Evolutionary conservation across 148 eudicot genomes (phyloP).

Genomic region (Spergularia marina): DNA sequence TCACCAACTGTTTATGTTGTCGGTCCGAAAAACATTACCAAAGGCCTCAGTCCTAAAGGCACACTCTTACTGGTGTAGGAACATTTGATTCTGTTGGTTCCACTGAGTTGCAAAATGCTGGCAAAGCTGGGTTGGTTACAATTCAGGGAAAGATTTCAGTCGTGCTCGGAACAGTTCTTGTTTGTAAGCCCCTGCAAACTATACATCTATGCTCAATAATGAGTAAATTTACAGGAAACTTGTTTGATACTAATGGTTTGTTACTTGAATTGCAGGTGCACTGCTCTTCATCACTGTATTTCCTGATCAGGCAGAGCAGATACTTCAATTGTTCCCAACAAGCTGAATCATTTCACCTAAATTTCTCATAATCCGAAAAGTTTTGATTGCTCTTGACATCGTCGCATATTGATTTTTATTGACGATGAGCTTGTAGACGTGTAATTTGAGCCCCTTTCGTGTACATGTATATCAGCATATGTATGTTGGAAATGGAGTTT

Average conservation of each 20-base stretch:
- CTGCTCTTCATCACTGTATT: constrained; percentile 67
- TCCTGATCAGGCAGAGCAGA: constrained; percentile 81
- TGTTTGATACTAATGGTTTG: not conserved
- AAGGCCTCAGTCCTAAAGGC: not conserved
- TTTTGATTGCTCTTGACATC: not conserved
- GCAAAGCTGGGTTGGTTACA: constrained; percentile 84
- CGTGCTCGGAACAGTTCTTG: constrained; percentile 84
- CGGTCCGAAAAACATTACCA: not conserved
- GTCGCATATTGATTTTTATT: not conserved
- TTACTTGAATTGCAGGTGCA: constrained; percentile 46
- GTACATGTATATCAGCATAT: not conserved
- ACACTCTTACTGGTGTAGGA: constrained; percentile 37
- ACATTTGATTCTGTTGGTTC: constrained; percentile 80
- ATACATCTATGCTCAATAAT: no score
- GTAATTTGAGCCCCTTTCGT: constrained; percentile 6
- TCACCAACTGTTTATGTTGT: not conserved
- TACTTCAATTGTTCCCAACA: constrained; percentile 49
- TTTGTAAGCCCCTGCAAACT: constrained; percentile 49
- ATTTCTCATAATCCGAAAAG: not conserved
- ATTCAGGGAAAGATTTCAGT: constrained; percentile 93
- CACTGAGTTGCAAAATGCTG: constrained; percentile 83
- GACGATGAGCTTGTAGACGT: constrained; percentile 1
- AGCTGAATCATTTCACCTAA: constrained; percentile 24
- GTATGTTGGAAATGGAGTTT: not conserved
- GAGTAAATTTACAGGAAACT: not conserved